Base-by-base conservation (phyloP, 768 basidiomycete species). In the Calocybe indica region DNA sequence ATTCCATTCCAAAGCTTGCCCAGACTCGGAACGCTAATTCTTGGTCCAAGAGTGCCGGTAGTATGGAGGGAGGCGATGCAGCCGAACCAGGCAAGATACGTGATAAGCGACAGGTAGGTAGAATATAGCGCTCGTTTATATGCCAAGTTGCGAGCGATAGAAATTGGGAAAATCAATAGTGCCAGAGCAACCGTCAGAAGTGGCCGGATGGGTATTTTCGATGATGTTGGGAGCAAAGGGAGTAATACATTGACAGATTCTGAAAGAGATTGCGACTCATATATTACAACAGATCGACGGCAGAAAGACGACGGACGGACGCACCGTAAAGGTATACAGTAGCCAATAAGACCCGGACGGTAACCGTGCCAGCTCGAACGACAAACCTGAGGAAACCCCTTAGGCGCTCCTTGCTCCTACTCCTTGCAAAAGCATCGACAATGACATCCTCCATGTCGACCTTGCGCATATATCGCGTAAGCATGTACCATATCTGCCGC, bases 401-500 rank as follows among this genome's bases (percentile, higher is more conserved):
- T 48, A 61, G 68, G 28, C 65, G 61, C 58, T 79, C 77, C 57
- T 73, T 77, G n/a, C 74, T 75, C 55, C 68, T 67, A 28, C 75
- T 75, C 46, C 74, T 71, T 12, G 81, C 78, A 58, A 87, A 78
- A 1, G 78, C 70, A 52, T 84, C 76, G 12, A 82, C 55, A 43
- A 88, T 58, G 37, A 88, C 69, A 51, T 87, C 85, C 60, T 86
- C 81, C 34, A 82, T 60, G 51, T 85, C 79, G 31, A 74, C 71
- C 60, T 78, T 76, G 55, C 79, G 77, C 39, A 85, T 69, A 61
- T 89, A 86, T 31, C 82, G 74, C 39, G 82, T 79, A n/a, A 89
- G 75, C 71, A 88, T 76, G 65, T 85, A 88, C 81, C 83, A 85
- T 42, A 89, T 65, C 54, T 86, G 84, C 43, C 83, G 69, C 35